These are phyloP conservation scores for Tulasnella sp. DNA, from an alignment of 768 basidiomycete species.

Conservation along the genomic window DNA sequence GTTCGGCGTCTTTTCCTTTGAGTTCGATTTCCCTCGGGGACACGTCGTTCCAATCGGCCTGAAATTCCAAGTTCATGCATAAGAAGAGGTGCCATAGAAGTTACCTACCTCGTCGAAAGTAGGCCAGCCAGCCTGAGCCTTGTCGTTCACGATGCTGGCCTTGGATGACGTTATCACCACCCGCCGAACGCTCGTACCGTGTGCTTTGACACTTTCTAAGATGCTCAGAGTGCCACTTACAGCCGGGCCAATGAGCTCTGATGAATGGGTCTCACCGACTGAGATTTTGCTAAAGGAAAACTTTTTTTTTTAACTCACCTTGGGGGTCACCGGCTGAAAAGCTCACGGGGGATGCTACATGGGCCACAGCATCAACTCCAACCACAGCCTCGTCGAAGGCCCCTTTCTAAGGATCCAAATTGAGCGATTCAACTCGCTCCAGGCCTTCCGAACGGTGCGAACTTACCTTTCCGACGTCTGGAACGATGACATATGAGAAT, in stretches of 20 bases:
- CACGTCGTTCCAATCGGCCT: neutral
- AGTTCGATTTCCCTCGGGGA: neutral
- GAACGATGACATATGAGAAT: slow-evolving; percentile 34
- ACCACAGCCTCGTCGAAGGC: slow-evolving; percentile 51
- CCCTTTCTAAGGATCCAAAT: slow-evolving; percentile 33
- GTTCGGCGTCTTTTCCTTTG: neutral
- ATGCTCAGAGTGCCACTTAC: slow-evolving; percentile 46
- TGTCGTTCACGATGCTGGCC: slow-evolving; percentile 41
- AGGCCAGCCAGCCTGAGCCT: neutral
- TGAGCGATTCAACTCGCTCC: neutral
- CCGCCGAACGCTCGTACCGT: slow-evolving; percentile 42
- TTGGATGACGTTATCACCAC: slow-evolving; percentile 46
- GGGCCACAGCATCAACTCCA: slow-evolving; percentile 46
- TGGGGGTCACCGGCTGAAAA: slow-evolving; percentile 38
- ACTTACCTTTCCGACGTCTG: slow-evolving; percentile 46
- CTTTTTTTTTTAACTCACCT: neutral
- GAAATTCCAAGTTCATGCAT: too few relatives aligned
- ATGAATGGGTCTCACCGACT: neutral
- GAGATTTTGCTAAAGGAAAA: too few relatives aligned
- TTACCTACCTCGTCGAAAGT: slow-evolving; percentile 15
- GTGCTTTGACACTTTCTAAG: slow-evolving; percentile 42
- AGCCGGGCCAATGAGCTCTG: slow-evolving; percentile 47
- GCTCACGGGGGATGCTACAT: slow-evolving; percentile 44
- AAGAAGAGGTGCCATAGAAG: neutral
- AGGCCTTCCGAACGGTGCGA: neutral